Conservation (phyloP, 2,329 filamentous ascomycete species). For the Colletotrichum noveboracense region DNA sequence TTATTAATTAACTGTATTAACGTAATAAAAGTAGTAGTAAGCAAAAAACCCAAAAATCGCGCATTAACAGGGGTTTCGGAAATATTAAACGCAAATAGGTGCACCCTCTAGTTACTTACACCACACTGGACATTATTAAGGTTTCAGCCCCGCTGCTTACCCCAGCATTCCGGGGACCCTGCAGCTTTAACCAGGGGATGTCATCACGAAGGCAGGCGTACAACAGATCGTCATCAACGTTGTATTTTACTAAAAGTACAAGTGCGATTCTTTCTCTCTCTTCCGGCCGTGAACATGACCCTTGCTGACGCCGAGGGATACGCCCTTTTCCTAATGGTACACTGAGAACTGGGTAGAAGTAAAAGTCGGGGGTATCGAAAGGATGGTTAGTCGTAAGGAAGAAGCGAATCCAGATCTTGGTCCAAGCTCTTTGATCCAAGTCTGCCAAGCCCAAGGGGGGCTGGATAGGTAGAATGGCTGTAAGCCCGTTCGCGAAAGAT, state of each 20-base stretch:
- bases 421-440: background rate
- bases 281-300: background rate
- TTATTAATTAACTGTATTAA: too few species aligned
- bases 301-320: background rate
- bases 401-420: background rate
- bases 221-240: background rate
- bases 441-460: background rate
- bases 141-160: background rate
- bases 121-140: background rate
- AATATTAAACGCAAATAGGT: too few species aligned
- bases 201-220: background rate
- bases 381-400: constrained; percentile 3
- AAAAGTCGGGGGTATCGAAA: constrained; percentile 20
- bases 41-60: too few species aligned
- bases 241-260: background rate
- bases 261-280: background rate
- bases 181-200: background rate
- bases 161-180: background rate
- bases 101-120: background rate
- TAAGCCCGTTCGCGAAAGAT: background rate
- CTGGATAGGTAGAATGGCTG: background rate
- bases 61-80: too few species aligned
- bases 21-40: too few species aligned
- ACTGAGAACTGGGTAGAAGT: constrained; percentile 14
- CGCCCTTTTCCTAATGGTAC: constrained; percentile 6